phyloP scores from a whole-genome alignment of 306 rosid genomes.

The Canavalia gladiata region DNA sequence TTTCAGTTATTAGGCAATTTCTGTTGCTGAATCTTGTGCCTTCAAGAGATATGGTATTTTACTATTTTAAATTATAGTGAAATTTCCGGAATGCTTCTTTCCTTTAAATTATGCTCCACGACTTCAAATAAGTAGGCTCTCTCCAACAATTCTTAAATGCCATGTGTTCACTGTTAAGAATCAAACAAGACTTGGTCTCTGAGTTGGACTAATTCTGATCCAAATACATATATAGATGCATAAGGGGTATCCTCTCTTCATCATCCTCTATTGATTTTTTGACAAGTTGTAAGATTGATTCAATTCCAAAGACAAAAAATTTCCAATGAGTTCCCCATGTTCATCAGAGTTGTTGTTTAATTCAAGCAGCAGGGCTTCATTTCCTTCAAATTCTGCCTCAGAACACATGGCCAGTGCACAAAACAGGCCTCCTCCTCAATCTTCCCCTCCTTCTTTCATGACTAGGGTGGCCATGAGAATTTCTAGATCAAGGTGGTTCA shows the following conservation, averaged over 20 bases:
- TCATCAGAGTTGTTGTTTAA: conserved; percentile 49
- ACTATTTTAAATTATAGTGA: conserved; percentile 19
- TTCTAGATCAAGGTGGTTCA: conserved; percentile 90
- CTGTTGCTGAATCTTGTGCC: conserved; percentile 39
- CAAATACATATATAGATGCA: conserved; percentile 43
- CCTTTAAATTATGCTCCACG: conserved; percentile 31
- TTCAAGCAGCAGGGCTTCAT: conserved; percentile 54
- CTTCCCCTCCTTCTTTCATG: conserved; percentile 53
- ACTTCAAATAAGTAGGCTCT: conserved; percentile 37
- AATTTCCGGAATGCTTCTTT: conserved; percentile 34
- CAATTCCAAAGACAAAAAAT: conserved; percentile 16
- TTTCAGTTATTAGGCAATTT: conserved; percentile 29
- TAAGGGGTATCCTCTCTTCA: conserved; percentile 27
- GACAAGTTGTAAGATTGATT: conserved; percentile 27
- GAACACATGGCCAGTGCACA: conserved; percentile 49
- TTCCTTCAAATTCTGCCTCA: conserved; percentile 55
- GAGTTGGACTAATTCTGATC: conserved; percentile 45
- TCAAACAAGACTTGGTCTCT: conserved; percentile 50
- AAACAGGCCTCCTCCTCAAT: conserved; percentile 44
- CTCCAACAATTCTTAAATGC: conserved; percentile 25
- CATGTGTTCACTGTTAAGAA: conserved; percentile 14
- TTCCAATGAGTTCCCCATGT: conserved; percentile 48
- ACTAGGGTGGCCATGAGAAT: conserved; percentile 73
- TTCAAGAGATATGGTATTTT: conserved; percentile 49
- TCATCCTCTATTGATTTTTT: not conserved